Evolutionary conservation across 1,284 basidiomycete species (phyloP).

Genomic region (Waitea zeae): DNA sequence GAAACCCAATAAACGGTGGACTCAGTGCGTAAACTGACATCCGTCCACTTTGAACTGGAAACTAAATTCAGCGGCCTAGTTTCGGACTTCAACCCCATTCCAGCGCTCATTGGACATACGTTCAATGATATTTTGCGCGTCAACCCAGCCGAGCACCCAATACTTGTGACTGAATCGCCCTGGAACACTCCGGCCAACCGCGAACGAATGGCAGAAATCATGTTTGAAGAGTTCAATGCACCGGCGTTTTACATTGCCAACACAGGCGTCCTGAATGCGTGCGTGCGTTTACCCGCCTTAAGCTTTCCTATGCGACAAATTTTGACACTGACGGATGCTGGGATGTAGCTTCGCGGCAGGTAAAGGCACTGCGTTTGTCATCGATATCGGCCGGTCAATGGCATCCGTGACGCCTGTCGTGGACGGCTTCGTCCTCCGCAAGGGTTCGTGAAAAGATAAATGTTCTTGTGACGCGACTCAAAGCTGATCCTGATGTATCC

Average conservation of each 20-base stretch:
- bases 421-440: conserved; percentile 94
- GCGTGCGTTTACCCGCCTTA: conserved; percentile 17
- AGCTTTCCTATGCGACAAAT: conserved; percentile 1
- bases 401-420: conserved; percentile 90
- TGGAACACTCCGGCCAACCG: conserved; percentile 89
- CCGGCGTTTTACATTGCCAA: conserved; percentile 98
- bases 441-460: conserved; percentile 58
- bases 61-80: conserved; percentile 26
- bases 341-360: conserved; percentile 77
- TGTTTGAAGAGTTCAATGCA: conserved; percentile 90
- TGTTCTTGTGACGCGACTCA: too few relatives aligned
- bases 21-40: conserved; percentile 40
- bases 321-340: background rate
- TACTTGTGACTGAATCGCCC: conserved; percentile 88
- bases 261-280: conserved; percentile 90
- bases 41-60: conserved; percentile 5
- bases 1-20: conserved; percentile 74
- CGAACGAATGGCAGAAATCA: conserved; percentile 88
- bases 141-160: conserved; percentile 69
- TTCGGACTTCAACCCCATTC: conserved; percentile 61
- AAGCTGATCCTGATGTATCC: too few relatives aligned
- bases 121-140: conserved; percentile 61
- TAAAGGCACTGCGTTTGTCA: conserved; percentile 87
- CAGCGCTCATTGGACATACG: conserved; percentile 61
- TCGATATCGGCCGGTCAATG: conserved; percentile 84